These are phyloP conservation scores for Rutstroemia sydowiana DNA, from an alignment of 2,329 filamentous ascomycete genomes.

Conservation along the genomic window DNA sequence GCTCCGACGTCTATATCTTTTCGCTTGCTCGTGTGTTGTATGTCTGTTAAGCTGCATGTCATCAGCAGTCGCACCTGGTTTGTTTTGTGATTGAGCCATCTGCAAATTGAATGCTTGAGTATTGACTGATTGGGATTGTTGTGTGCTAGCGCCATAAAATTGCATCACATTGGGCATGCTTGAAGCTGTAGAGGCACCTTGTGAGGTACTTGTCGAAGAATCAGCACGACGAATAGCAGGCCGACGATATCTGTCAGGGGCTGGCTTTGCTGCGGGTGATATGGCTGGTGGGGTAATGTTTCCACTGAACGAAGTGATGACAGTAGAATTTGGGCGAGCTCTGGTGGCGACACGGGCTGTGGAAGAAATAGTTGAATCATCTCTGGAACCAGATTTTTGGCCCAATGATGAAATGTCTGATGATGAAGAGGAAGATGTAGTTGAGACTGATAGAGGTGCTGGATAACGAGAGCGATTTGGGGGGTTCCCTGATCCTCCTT, in stretches of 20 bases:
- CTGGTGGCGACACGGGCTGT: slow-evolving; percentile 25
- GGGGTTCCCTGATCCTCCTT: slow-evolving; percentile 25
- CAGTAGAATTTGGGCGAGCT: slow-evolving; percentile 33
- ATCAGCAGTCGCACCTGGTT: slow-evolving; percentile 19
- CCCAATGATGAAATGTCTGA: slow-evolving; percentile 32
- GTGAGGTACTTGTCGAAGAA: slow-evolving; percentile 24
- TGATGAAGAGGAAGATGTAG: slow-evolving; percentile 29
- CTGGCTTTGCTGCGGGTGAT: slow-evolving; percentile 52
- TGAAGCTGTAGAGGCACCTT: slow-evolving; percentile 36
- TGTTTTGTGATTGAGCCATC: slow-evolving; percentile 24
- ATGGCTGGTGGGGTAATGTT: slow-evolving; percentile 40
- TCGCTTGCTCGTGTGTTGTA: slow-evolving; percentile 56
- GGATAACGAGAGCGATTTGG: slow-evolving; percentile 36
- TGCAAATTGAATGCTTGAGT: slow-evolving; percentile 20
- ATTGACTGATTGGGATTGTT: slow-evolving; percentile 23
- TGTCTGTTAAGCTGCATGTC: slow-evolving; percentile 47
- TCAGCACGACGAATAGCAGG: slow-evolving; percentile 44
- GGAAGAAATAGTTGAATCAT: slow-evolving; percentile 43
- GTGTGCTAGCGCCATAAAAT: slow-evolving; percentile 41
- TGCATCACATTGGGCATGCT: slow-evolving; percentile 49
- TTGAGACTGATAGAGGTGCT: slow-evolving; percentile 46
- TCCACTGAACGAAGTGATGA: slow-evolving; percentile 37
- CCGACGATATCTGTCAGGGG: slow-evolving; percentile 79
- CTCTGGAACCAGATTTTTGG: slow-evolving; percentile 40
- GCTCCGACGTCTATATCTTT: slow-evolving; percentile 75